phyloP scores from a whole-genome alignment of 176 grass and related monocot genomes.

The Ensete glaucum region DNA sequence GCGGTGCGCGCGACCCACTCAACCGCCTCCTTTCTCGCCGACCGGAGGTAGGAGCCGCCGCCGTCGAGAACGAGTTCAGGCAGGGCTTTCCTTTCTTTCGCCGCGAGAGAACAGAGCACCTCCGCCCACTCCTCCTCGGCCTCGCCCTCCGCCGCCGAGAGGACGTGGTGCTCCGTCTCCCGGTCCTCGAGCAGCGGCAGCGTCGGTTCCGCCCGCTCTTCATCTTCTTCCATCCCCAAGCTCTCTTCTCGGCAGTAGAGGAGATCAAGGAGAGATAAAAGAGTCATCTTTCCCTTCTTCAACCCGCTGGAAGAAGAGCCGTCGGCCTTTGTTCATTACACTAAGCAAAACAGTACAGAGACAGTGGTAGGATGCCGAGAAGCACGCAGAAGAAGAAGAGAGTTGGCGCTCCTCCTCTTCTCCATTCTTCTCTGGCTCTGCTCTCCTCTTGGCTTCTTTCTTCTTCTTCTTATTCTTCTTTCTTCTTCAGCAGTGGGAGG shows the following conservation, averaged over 20 bases:
- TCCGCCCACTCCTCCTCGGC: slow-evolving; percentile 9
- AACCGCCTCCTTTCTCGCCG: slow-evolving; percentile 33
- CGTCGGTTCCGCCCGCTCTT: not conserved
- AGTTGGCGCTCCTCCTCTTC: not conserved
- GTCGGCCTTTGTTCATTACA: not conserved
- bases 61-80: not conserved
- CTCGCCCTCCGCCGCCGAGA: not conserved
- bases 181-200: not conserved
- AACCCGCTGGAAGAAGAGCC: not conserved
- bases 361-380: not conserved
- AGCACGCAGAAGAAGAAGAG: not conserved
- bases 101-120: not conserved
- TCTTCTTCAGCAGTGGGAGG: too few relatives aligned
- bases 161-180: not conserved
- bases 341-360: not conserved
- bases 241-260: slow-evolving; percentile 15
- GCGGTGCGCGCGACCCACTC: slow-evolving; percentile 37
- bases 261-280: slow-evolving; percentile 3
- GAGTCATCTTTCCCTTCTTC: slow-evolving; percentile 3
- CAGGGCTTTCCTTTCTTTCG: slow-evolving; percentile 24
- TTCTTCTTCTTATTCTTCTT: too few relatives aligned
- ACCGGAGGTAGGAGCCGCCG: slow-evolving; percentile 23
- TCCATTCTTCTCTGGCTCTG: not conserved
- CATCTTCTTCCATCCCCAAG: not conserved
- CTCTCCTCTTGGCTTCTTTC: not conserved